These are phyloP conservation scores for Lactifluus pinguis DNA, from an alignment of 768 basidiomycete genomes.

Conservation along the genomic window DNA sequence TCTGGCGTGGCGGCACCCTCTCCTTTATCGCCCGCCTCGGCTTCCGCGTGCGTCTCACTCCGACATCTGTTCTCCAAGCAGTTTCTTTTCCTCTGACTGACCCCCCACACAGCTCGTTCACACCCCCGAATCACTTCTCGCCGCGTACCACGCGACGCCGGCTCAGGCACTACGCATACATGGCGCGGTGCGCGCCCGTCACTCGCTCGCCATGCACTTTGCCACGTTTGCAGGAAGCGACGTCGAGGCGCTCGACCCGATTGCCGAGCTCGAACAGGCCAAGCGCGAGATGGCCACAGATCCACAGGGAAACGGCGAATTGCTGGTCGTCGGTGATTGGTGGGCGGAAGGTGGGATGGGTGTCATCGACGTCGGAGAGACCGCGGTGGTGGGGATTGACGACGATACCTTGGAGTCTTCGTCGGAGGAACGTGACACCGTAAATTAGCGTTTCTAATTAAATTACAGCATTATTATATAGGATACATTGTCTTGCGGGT, in stretches of 20 bases:
- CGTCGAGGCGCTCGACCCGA: constrained; percentile 32
- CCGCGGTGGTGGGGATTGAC: constrained; percentile 26
- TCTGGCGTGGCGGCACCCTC: constrained; percentile 35
- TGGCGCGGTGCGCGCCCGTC: constrained; percentile 29
- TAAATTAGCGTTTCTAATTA: background rate
- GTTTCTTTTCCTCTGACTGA: too few relatives aligned
- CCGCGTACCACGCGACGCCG: constrained; percentile 33
- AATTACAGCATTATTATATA: too few relatives aligned
- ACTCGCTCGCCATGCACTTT: constrained; percentile 36
- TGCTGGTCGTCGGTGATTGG: constrained; percentile 21
- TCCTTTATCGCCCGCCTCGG: constrained; percentile 32
- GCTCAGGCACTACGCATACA: constrained; percentile 33
- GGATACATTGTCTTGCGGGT: too few relatives aligned
- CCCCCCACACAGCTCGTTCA: constrained; percentile 21
- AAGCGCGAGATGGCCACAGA: constrained; percentile 25
- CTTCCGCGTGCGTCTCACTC: constrained; percentile 26
- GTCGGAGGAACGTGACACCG: background rate
- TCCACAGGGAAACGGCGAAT: background rate
- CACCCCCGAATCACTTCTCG: constrained; percentile 20
- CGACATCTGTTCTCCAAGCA: too few relatives aligned
- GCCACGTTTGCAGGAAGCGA: constrained; percentile 37
- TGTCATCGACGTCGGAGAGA: constrained; percentile 30
- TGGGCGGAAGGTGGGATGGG: constrained; percentile 29
- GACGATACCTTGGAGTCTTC: background rate
- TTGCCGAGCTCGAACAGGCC: constrained; percentile 30